Conservation (phyloP, 2,329 filamentous ascomycete genomes). For the Hypoxylon sp. region DNA sequence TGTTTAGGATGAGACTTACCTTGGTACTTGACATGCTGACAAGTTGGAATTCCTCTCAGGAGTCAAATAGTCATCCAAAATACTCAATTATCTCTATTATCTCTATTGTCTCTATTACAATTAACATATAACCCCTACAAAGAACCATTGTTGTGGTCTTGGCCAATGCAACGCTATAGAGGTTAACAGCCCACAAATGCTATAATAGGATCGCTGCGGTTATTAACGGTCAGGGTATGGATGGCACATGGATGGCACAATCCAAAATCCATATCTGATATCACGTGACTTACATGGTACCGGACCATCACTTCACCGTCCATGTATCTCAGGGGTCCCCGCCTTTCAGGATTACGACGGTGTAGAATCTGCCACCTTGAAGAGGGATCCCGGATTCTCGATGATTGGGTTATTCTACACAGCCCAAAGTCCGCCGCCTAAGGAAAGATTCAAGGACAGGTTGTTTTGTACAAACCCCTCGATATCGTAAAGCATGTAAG, state of each 20-base stretch:
- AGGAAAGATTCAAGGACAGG: not conserved
- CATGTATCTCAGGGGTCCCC: conserved; percentile 40
- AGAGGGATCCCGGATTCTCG: conserved; percentile 3
- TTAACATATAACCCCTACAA: conserved; percentile 5
- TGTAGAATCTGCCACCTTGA: conserved; percentile 13
- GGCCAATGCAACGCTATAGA: conserved; percentile 18
- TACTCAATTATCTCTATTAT: too few species aligned
- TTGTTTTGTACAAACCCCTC: conserved; percentile 21
- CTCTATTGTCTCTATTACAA: conserved; percentile 7
- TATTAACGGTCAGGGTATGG: conserved; percentile 29
- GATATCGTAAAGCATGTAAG: conserved; percentile 19
- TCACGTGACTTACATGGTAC: conserved; percentile 31
- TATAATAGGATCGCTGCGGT: conserved; percentile 31
- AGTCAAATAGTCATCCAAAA: not conserved
- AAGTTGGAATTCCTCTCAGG: not conserved
- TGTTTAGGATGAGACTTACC: conserved; percentile 7
- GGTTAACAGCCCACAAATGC: conserved; percentile 19
- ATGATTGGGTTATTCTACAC: conserved; percentile 36
- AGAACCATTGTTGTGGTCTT: conserved; percentile 14
- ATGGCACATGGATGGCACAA: conserved; percentile 4
- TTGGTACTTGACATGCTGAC: not conserved
- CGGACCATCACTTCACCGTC: conserved; percentile 24
- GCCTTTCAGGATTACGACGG: conserved; percentile 22
- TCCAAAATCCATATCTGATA: not conserved
- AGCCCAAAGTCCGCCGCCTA: conserved; percentile 31